Percentiles rank a stretch among this genome's conserved stretches.
Evolutionary conservation across 2,329 filamentous ascomycete genomes (phyloP).

Genomic region (Thielaviopsis musarum): DNA sequence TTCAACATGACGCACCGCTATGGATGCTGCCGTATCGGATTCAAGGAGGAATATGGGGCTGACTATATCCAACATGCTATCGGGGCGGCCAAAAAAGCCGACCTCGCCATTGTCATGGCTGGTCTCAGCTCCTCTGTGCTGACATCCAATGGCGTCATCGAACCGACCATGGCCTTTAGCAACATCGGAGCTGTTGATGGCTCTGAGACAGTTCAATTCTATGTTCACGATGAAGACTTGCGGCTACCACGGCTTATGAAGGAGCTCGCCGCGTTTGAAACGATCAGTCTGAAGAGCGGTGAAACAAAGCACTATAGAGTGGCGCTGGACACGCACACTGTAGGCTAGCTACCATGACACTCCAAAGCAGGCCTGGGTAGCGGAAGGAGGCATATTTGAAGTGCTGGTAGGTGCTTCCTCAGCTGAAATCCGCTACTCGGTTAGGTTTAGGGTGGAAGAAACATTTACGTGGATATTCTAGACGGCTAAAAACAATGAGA

Average conservation of each 20-base stretch:
- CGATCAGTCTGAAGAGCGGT: conserved; percentile 40
- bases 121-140: conserved; percentile 33
- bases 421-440: conserved; percentile 38
- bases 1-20: conserved; percentile 46
- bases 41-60: conserved; percentile 46
- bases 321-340: conserved; percentile 31
- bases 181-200: conserved; percentile 41
- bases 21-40: conserved; percentile 55
- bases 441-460: conserved; percentile 42
- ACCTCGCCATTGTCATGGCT: conserved; percentile 51
- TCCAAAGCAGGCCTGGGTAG: conserved; percentile 41
- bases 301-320: conserved; percentile 34
- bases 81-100: conserved; percentile 40
- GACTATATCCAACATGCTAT: conserved; percentile 50
- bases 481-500: neutral
- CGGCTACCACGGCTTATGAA: conserved; percentile 49
- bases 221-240: conserved; percentile 46
- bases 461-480: conserved; percentile 51
- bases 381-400: conserved; percentile 45
- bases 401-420: conserved; percentile 45
- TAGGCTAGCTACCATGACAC: conserved; percentile 51
- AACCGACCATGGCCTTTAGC: conserved; percentile 30
- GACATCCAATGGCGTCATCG: conserved; percentile 23
- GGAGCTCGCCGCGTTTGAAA: conserved; percentile 54
- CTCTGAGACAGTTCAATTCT: conserved; percentile 50